A percentile compares a stretch with the other conserved stretches of the same genome.
These are phyloP conservation scores for Parathielavia appendiculata DNA, from an alignment of 495 filamentous ascomycete genomes.

Conservation along the genomic window DNA sequence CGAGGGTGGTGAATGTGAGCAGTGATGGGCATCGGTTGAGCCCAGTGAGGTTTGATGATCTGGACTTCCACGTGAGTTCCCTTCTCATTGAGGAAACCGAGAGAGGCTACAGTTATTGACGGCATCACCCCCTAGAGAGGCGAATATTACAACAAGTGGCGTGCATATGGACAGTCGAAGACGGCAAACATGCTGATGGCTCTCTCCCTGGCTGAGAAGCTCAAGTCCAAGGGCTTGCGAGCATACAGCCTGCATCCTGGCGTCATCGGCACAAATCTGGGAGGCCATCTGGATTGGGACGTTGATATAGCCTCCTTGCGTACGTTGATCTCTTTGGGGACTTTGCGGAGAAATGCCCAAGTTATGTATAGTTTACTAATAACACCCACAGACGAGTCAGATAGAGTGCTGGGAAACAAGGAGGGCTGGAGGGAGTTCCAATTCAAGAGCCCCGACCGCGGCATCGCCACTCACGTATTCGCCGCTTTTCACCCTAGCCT, in stretches of 20 bases:
- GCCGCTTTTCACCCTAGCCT: conserved; percentile 43
- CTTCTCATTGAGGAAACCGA: conserved; percentile 7
- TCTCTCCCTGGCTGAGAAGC: conserved; percentile 38
- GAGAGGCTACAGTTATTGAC: not conserved
- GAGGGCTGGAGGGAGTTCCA: conserved; percentile 35
- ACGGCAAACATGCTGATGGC: conserved; percentile 51
- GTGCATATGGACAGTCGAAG: conserved; percentile 48
- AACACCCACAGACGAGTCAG: conserved; percentile 14
- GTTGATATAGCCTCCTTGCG: conserved; percentile 21
- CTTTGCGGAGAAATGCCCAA: too few relatives aligned
- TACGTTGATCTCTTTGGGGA: conserved; percentile 8
- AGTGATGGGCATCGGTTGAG: conserved; percentile 44
- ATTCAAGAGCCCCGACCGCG: conserved; percentile 34
- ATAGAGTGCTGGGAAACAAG: conserved; percentile 14
- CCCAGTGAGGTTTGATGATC: conserved; percentile 46
- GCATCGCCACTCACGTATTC: conserved; percentile 43
- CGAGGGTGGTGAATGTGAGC: conserved; percentile 38
- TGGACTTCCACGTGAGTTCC: conserved; percentile 36
- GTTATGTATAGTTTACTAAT: not conserved
- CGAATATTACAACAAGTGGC: conserved; percentile 45
- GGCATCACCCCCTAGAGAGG: conserved; percentile 32
- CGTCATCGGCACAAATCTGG: conserved; percentile 30
- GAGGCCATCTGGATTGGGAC: conserved; percentile 28
- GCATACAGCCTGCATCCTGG: conserved; percentile 47
- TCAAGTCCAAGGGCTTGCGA: conserved; percentile 29